Base-by-base conservation (phyloP, 2,329 filamentous ascomycete species). In the Trichoderma gracile region DNA sequence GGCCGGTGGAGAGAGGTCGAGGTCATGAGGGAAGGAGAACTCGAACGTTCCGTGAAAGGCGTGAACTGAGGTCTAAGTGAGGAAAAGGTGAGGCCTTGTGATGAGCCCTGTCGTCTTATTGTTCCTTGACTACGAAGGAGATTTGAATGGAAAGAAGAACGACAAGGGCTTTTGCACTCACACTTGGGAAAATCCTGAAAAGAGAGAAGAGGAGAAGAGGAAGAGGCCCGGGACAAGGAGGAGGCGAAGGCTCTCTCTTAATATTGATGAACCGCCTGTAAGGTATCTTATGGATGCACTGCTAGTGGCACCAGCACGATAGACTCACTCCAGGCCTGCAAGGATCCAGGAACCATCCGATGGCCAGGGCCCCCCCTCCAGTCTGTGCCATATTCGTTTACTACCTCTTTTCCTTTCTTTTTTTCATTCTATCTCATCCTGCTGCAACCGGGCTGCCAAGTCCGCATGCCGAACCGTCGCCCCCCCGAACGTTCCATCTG, bases 301-400 rank as follows among this genome's bases (percentile, higher is more conserved):
- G 33, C 10, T 62, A 54, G n/a, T n/a, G n/a, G 58, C 49, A 62
- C 30, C 23, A 45, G 58, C 45, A 45, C 47, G 46, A 61, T 61
- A 53, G 23, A 61, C 47, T 62, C 58, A 62, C 49, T 33, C 55
- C 33, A 38, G 33, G 33, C 33, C 47, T 62, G 58, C 58, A 62
- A 62, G 58, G 58, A 62, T 62, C 49, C 58, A 62, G 58, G 58
- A 62, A 62, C 58, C 21, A 38, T n/a, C 33, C 46, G 46, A 59
- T 49, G 58, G 40, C 58, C 30, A 33, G 30, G 30, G 30, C 30
- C 8, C 30, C 58, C 25, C 23, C 2, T 33, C 57, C 47, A 52
- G 33, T 60, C 57, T 62, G 58, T 62, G 58, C 21, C 23, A 62
- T 49, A 54, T 46, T 54, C 40, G 49, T 50, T 54, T 14, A 12